Evolutionary conservation across 2,329 filamentous ascomycete genomes (phyloP).

Genomic region (Cladophialophora exuberans): DNA sequence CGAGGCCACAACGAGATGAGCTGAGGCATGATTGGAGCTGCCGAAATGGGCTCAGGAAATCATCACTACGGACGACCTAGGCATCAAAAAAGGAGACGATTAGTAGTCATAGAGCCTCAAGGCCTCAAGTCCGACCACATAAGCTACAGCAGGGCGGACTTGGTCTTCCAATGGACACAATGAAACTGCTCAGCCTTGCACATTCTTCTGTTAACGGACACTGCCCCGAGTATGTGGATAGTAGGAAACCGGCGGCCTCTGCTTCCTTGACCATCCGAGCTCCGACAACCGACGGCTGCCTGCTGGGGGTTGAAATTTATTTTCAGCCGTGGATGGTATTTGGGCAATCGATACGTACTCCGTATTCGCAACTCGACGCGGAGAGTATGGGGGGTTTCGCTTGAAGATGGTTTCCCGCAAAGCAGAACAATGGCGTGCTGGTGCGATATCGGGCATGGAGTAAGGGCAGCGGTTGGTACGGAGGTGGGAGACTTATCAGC

Average conservation of each 20-base stretch:
- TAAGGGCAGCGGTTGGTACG: too few species aligned
- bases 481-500: too few species aligned
- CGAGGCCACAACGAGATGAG: not conserved
- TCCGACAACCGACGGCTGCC: too few species aligned
- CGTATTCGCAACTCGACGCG: too few species aligned
- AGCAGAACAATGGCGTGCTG: not conserved
- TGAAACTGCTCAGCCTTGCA: not conserved
- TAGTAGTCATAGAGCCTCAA: not conserved
- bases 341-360: too few species aligned
- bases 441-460: not conserved
- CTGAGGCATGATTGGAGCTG: constrained; percentile 3
- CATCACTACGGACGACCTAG: not conserved
- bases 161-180: not conserved
- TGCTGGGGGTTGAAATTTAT: too few species aligned
- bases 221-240: not conserved
- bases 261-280: too few species aligned
- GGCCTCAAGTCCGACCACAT: constrained; percentile 22
- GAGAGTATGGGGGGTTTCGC: too few species aligned
- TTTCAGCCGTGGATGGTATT: too few species aligned
- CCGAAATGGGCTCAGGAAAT: constrained; percentile 3
- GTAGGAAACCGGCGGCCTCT: not conserved
- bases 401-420: too few species aligned
- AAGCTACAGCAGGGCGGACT: not conserved
- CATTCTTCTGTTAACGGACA: not conserved
- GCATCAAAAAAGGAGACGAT: constrained; percentile 3